Conservation (phyloP, 2,329 filamentous ascomycete species). For the Sarocladium kiliense region DNA sequence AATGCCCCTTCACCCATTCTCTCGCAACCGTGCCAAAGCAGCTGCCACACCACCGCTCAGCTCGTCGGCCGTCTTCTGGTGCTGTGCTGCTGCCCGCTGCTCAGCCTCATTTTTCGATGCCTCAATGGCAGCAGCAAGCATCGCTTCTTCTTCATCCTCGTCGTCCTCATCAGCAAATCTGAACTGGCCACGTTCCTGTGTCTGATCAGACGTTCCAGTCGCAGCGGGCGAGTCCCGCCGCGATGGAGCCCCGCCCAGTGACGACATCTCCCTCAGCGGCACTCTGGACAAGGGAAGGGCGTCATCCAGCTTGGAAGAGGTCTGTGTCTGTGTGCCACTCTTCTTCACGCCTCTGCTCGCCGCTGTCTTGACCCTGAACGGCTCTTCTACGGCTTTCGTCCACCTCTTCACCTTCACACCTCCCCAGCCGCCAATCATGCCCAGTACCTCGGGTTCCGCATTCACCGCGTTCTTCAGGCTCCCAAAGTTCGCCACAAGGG, state of each 20-base stretch:
- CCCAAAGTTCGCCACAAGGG: slow-evolving; percentile 86
- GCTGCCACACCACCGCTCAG: slow-evolving; percentile 55
- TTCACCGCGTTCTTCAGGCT: slow-evolving; percentile 83
- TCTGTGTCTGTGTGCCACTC: slow-evolving; percentile 8
- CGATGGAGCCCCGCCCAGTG: slow-evolving; percentile 11
- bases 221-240: background rate
- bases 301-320: background rate
- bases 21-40: slow-evolving; percentile 53
- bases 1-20: slow-evolving; percentile 24
- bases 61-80: slow-evolving; percentile 25
- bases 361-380: slow-evolving; percentile 71
- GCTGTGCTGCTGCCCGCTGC: slow-evolving; percentile 16
- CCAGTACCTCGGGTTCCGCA: slow-evolving; percentile 78
- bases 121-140: slow-evolving; percentile 42
- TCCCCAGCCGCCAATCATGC: slow-evolving; percentile 85
- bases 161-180: slow-evolving; percentile 37
- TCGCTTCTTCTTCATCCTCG: slow-evolving; percentile 44
- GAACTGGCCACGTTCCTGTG: slow-evolving; percentile 22
- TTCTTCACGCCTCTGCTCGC: slow-evolving; percentile 39
- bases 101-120: slow-evolving; percentile 37
- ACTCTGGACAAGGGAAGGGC: slow-evolving; percentile 21
- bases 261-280: slow-evolving; percentile 10
- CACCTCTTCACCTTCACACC: slow-evolving; percentile 90
- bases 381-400: slow-evolving; percentile 76
- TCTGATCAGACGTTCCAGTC: background rate